A percentile compares a stretch with the other conserved stretches of the same genome.
Conservation (phyloP, 306 rosid genomes). For the Macrotyloma uniflorum region DNA sequence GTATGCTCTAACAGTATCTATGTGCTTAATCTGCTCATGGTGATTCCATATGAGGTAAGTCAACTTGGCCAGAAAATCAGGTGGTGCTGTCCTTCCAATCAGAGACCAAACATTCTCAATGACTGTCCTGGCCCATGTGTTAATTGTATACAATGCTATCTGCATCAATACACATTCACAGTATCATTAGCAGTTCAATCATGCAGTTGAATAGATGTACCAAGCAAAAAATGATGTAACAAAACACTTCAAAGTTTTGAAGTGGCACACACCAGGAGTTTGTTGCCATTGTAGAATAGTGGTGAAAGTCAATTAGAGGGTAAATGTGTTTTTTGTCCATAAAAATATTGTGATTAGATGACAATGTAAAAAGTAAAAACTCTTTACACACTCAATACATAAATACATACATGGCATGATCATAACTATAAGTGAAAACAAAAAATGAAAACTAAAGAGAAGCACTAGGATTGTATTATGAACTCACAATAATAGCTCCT, state of each 20-base stretch:
- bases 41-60: constrained; percentile 84
- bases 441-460: background rate
- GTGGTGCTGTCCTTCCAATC: constrained; percentile 81
- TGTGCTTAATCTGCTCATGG: constrained; percentile 70
- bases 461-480: background rate
- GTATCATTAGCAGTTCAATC: background rate
- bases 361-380: too few relatives aligned
- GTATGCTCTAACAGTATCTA: constrained; percentile 90
- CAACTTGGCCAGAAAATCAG: constrained; percentile 71
- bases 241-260: background rate
- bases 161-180: constrained; percentile 42
- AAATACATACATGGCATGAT: background rate
- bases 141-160: constrained; percentile 84
- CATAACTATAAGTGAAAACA: background rate
- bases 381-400: too few relatives aligned
- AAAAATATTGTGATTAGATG: background rate
- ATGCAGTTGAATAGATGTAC: background rate
- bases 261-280: background rate
- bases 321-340: background rate
- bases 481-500: constrained; percentile 84
- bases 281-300: background rate
- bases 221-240: constrained; percentile 1
- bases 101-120: constrained; percentile 74
- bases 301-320: background rate
- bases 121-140: constrained; percentile 77